Conservation (phyloP, 2,329 filamentous ascomycete genomes). For the Fusarium globosum region DNA sequence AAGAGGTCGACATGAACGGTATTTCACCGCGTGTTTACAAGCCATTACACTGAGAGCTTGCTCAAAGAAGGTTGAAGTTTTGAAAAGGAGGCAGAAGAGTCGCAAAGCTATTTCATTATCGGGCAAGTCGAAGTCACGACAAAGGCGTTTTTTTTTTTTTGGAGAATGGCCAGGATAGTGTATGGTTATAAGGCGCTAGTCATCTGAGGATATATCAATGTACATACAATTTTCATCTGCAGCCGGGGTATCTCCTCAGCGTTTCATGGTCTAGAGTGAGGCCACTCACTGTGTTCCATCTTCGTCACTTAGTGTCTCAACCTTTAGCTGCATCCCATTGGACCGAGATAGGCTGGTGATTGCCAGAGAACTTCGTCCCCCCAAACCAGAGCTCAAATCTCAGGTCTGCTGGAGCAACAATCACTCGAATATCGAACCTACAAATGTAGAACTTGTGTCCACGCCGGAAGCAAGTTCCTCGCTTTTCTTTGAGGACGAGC, state of each 20-base stretch:
- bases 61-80: neutral
- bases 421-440: slow-evolving; percentile 62
- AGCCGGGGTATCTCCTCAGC: neutral
- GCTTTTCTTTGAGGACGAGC: slow-evolving; percentile 52
- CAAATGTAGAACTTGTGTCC: slow-evolving; percentile 55
- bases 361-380: slow-evolving; percentile 31
- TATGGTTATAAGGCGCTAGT: slow-evolving; percentile 18
- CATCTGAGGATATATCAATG: slow-evolving; percentile 24
- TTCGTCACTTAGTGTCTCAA: neutral
- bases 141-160: slow-evolving; percentile 21
- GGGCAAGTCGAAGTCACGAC: slow-evolving; percentile 15
- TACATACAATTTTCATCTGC: slow-evolving; percentile 20
- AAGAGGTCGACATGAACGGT: slow-evolving; percentile 52
- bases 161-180: slow-evolving; percentile 26
- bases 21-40: neutral
- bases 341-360: slow-evolving; percentile 35
- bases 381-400: slow-evolving; percentile 56
- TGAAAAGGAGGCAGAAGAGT: neutral
- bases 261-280: neutral
- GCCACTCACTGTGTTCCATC: neutral
- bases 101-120: slow-evolving; percentile 5
- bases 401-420: slow-evolving; percentile 66
- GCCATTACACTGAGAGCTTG: neutral
- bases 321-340: slow-evolving; percentile 26
- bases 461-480: slow-evolving; percentile 48